Evolutionary conservation across 768 basidiomycete species (phyloP).

Genomic region (Boletus bicolor): DNA sequence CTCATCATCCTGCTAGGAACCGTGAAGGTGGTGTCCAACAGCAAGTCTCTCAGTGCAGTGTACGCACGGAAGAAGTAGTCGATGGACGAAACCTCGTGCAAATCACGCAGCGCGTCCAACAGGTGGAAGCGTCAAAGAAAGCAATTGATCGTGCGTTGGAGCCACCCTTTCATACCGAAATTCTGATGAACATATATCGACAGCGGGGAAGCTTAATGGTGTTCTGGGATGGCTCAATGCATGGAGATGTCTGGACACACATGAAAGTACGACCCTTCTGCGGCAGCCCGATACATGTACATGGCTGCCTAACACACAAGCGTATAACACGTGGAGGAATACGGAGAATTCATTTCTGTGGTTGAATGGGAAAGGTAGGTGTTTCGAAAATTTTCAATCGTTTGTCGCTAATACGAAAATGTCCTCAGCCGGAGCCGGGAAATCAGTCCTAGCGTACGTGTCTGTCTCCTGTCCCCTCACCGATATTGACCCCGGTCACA

Average conservation of each 20-base stretch:
- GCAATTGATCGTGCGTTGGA: background rate
- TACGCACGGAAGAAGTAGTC: background rate
- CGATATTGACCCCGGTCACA: background rate
- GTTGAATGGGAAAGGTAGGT: background rate
- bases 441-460: constrained; percentile 8
- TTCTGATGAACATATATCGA: background rate
- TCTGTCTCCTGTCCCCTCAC: accelerated
- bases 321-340: background rate
- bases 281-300: constrained; percentile 3
- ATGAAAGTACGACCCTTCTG: background rate
- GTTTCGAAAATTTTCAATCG: too few relatives aligned
- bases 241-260: background rate
- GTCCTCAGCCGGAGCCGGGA: constrained; percentile 2
- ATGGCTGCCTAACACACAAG: constrained; percentile 1
- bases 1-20: background rate
- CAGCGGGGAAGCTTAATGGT: background rate
- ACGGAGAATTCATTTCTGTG: background rate
- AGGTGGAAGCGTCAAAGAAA: background rate
- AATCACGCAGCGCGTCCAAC: background rate
- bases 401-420: background rate
- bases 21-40: background rate
- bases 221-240: constrained; percentile 1
- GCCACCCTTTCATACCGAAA: background rate
- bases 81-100: background rate
- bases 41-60: background rate